Evolutionary conservation across 2,329 filamentous ascomycete species (phyloP).

Genomic region (Furcasterigmium furcatum): DNA sequence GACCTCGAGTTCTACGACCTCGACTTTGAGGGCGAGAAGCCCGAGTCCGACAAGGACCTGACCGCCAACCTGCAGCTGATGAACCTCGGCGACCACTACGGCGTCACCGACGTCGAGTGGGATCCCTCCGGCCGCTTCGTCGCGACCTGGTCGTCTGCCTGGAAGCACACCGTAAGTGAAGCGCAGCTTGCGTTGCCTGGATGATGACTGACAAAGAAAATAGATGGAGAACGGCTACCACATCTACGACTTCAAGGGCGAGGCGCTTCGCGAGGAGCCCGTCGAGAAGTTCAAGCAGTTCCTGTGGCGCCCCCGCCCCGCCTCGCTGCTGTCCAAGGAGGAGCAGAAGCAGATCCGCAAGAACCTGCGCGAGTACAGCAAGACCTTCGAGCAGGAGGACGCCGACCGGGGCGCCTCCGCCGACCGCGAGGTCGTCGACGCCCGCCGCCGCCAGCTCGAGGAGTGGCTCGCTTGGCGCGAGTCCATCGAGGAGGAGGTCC

Average conservation of each 20-base stretch:
- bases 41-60: conserved; percentile 88
- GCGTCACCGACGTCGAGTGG: conserved; percentile 97
- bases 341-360: conserved; percentile 98
- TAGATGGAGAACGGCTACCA: conserved; percentile 99
- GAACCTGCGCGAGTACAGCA: conserved; percentile 95
- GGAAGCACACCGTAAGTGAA: conserved; percentile 85
- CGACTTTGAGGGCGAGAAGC: conserved; percentile 96
- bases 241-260: conserved; percentile 93
- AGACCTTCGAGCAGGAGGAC: conserved; percentile 93
- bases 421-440: conserved; percentile 90
- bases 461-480: conserved; percentile 89
- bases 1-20: conserved; percentile 98
- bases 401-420: conserved; percentile 89
- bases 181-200: neutral
- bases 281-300: conserved; percentile 98
- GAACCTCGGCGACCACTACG: conserved; percentile 93
- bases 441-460: conserved; percentile 73
- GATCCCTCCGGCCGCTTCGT: conserved; percentile 95
- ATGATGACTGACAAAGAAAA: neutral
- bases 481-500: conserved; percentile 66
- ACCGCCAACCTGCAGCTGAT: conserved; percentile 93
- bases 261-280: conserved; percentile 82
- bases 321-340: conserved; percentile 90
- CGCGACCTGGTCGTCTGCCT: conserved; percentile 86
- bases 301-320: conserved; percentile 86